Evolutionary conservation across 2,329 filamentous ascomycete genomes (phyloP).

Genomic region (Ophiosphaerella narmari): DNA sequence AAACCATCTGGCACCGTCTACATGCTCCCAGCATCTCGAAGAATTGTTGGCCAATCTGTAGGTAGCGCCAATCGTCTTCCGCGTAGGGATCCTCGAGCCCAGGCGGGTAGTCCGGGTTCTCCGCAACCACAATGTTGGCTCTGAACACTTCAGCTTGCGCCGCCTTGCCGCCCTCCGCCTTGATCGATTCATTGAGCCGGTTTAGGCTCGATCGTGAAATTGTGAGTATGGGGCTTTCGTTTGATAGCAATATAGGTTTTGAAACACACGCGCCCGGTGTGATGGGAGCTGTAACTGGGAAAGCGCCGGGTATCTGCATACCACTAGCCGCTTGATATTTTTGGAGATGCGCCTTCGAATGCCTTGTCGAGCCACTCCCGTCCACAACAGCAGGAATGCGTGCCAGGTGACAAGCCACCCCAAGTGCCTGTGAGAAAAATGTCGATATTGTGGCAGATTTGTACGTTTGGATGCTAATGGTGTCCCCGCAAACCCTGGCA

Average conservation of each 20-base stretch:
- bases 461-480: slow-evolving; percentile 73
- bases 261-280: slow-evolving; percentile 56
- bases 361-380: slow-evolving; percentile 60
- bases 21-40: slow-evolving; percentile 82
- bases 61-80: slow-evolving; percentile 76
- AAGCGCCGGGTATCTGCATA: slow-evolving; percentile 57
- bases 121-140: slow-evolving; percentile 79
- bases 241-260: slow-evolving; percentile 76
- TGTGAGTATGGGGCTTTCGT: slow-evolving; percentile 90
- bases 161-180: slow-evolving; percentile 62
- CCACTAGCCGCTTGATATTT: slow-evolving; percentile 45
- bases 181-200: slow-evolving; percentile 75
- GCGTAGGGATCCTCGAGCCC: slow-evolving; percentile 66
- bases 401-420: slow-evolving; percentile 80
- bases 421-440: slow-evolving; percentile 79
- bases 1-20: slow-evolving; percentile 93
- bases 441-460: slow-evolving; percentile 65
- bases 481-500: slow-evolving; percentile 83
- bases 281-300: slow-evolving; percentile 52
- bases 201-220: slow-evolving; percentile 81
- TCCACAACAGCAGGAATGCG: slow-evolving; percentile 72
- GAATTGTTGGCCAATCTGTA: slow-evolving; percentile 67
- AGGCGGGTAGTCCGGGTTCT: slow-evolving; percentile 48
- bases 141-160: slow-evolving; percentile 79
- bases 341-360: slow-evolving; percentile 72